phyloP scores from a whole-genome alignment of 257 asterid genomes.

The Forsythia suspensa region DNA sequence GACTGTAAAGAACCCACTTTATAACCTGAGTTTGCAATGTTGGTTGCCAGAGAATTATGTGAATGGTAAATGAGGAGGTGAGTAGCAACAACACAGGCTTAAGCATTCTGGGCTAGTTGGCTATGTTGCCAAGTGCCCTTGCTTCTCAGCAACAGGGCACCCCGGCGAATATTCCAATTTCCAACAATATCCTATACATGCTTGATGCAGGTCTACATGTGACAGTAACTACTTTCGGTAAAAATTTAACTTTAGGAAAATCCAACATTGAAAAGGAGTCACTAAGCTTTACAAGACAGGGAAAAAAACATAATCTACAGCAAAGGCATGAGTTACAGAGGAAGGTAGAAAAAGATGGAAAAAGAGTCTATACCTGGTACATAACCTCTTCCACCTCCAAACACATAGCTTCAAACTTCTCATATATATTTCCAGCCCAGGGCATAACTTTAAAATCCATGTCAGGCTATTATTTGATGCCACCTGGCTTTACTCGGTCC shows the following conservation, averaged over 20 bases:
- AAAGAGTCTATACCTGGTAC: conserved; percentile 52
- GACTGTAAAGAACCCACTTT: too few relatives aligned
- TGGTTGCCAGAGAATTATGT: too few relatives aligned
- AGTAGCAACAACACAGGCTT: too few relatives aligned
- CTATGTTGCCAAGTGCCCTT: too few relatives aligned
- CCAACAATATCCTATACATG: too few relatives aligned
- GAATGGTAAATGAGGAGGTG: too few relatives aligned
- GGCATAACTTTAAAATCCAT: conserved; percentile 76
- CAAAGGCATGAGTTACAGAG: neutral
- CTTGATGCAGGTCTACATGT: too few relatives aligned
- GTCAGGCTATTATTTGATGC: conserved; percentile 8
- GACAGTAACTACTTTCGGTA: too few relatives aligned
- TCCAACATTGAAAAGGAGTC: neutral
- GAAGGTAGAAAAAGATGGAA: neutral
- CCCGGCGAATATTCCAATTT: too few relatives aligned
- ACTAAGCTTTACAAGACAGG: neutral
- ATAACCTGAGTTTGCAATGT: too few relatives aligned
- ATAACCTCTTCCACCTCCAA: conserved; percentile 79
- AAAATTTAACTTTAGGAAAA: neutral
- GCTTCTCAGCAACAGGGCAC: too few relatives aligned
- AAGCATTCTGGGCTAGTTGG: too few relatives aligned
- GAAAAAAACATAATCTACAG: neutral
- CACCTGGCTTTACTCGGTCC: neutral
- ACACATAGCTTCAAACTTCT: conserved; percentile 79
- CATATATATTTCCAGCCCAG: conserved; percentile 76